Conservation (phyloP, 306 rosid genomes). For the Dicorynia guianensis region DNA sequence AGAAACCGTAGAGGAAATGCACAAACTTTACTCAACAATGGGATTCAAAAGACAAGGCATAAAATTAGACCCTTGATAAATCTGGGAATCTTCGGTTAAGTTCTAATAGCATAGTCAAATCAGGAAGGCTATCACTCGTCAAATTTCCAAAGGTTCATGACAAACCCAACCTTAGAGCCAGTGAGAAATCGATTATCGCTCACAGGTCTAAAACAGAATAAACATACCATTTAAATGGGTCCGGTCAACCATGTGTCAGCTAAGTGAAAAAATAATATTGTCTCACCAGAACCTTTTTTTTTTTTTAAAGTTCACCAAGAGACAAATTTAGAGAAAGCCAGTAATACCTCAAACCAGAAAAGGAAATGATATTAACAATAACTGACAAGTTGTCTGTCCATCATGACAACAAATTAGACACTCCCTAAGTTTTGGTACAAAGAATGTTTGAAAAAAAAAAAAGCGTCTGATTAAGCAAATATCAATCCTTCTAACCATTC, state of each 20-base stretch:
- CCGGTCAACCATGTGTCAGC: not conserved
- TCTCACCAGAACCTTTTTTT: not conserved
- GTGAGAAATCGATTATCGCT: not conserved
- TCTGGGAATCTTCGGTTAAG: not conserved
- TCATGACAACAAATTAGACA: not conserved
- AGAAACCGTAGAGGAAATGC: not conserved
- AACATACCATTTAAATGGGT: conserved; percentile 13
- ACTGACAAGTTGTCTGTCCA: not conserved
- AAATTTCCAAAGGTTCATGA: not conserved
- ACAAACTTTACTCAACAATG: not conserved
- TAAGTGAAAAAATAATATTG: not conserved
- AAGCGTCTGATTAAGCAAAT: too few species aligned
- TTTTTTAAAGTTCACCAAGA: not conserved
- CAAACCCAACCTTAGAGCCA: not conserved
- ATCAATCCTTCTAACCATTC: too few species aligned
- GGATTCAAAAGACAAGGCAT: not conserved
- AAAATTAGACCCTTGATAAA: not conserved
- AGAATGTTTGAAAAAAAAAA: not conserved
- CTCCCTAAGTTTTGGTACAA: not conserved
- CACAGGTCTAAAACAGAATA: not conserved
- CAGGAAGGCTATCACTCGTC: not conserved
- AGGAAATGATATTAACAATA: not conserved
- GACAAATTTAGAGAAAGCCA: not conserved
- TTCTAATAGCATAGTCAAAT: not conserved
- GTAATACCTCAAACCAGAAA: not conserved